Evolutionary conservation across 2,329 filamentous ascomycete genomes (phyloP), one percentile per base, ranked within the genome.

Genomic region (Talaromyces atroroseus): DNA sequence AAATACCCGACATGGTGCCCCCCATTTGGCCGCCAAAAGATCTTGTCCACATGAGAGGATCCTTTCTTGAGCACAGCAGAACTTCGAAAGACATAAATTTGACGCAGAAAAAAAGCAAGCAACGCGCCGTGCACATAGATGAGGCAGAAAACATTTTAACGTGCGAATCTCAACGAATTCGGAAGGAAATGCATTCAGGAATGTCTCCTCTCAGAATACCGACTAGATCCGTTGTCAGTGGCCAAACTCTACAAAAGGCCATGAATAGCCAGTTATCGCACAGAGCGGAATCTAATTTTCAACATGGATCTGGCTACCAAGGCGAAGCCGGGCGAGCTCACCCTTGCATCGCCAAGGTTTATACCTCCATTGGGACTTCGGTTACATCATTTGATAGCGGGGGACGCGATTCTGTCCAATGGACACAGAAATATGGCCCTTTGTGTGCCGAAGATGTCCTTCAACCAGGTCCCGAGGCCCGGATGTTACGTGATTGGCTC

Each of bases 381-480:
- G 76, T 92, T 12, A 92, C 89, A 4, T 85, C 92, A 0, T 96
- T 92, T 65, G 94, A 99, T 68, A 81, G 76, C 60, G 88, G 86
- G 8, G 81, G 80, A 50, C 95, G 88, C 63, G 92, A 97, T 66
- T 78, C 77, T 1, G 73, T 80, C 26, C 73, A 83, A 8, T 99
- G 94, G 94, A 71, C 79, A 1, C 86, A 92, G 42, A 96, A 97
- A 66, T 96, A 97, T 72, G 83, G 88, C 0, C 94, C 94, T 0
- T 73, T 71, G 24, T 77, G 74, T 36, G 85, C 90, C 2, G 76
- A 76, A 3, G 84, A 92, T 57, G 85, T 97, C 1, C 76, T 99
- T 11, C 92, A 96, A 65, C 70, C 77, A 16, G 87, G 88, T 2
- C 81, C 77, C 46, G 90, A 96, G 68, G 84, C 84, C 1, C 66